phyloP scores from a whole-genome alignment of 345 rosid species.

The Aquilaria yunnanensis region DNA sequence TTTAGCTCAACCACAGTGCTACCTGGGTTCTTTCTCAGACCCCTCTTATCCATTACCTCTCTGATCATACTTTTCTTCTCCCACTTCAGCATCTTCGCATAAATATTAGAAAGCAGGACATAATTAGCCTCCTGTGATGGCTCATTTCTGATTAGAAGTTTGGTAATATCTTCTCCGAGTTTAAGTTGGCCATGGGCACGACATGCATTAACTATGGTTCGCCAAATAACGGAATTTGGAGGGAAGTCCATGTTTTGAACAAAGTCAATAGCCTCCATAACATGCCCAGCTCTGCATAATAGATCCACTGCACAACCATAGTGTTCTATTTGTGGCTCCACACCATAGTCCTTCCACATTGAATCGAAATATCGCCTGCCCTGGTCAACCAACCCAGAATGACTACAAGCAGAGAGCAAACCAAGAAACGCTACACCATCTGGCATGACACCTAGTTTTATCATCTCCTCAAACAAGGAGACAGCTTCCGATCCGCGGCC shows the following conservation, averaged over 20 bases:
- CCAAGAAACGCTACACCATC: conserved; percentile 47
- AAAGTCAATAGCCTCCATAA: conserved; percentile 36
- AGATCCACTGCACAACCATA: conserved; percentile 47
- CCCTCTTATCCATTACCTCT: conserved; percentile 31
- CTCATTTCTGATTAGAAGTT: conserved; percentile 31
- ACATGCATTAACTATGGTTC: conserved; percentile 40
- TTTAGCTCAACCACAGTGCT: conserved; percentile 44
- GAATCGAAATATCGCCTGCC: conserved; percentile 34
- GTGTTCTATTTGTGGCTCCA: conserved; percentile 42
- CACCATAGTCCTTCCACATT: conserved; percentile 36
- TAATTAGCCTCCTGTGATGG: conserved; percentile 35
- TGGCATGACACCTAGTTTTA: conserved; percentile 30
- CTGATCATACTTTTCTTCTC: conserved; percentile 41
- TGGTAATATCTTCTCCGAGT: conserved; percentile 39
- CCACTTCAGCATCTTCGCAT: conserved; percentile 43
- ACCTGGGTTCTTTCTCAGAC: conserved; percentile 39
- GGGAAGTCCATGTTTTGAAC: conserved; percentile 43
- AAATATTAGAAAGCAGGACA: conserved; percentile 39
- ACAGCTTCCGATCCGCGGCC: conserved; percentile 53
- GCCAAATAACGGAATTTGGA: conserved; percentile 41
- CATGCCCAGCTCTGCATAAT: conserved; percentile 44
- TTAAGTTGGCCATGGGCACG: conserved; percentile 33
- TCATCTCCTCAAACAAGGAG: conserved; percentile 45
- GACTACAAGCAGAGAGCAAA: conserved; percentile 45
- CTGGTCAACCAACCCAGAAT: conserved; percentile 38